Evolutionary conservation across 2,329 filamentous ascomycete species (phyloP).

Genomic region (Fusarium citri): DNA sequence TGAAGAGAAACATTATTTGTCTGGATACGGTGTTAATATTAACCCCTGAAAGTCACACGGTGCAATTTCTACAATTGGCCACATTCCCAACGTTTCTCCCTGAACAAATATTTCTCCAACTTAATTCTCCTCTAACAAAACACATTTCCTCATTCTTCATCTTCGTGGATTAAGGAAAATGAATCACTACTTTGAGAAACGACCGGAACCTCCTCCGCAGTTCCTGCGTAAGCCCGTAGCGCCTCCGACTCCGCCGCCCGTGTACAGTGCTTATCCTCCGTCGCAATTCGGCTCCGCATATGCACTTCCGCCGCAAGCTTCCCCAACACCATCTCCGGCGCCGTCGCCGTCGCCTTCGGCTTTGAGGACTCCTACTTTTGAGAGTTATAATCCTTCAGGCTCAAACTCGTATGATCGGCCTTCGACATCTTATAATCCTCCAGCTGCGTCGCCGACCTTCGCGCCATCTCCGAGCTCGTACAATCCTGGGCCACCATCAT

Average conservation of each 20-base stretch:
- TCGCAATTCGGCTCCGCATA: slow-evolving; percentile 5
- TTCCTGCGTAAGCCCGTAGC: slow-evolving; percentile 30
- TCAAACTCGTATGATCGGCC: neutral
- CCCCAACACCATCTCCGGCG: neutral
- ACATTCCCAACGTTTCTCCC: slow-evolving; percentile 28
- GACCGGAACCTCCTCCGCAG: slow-evolving; percentile 20
- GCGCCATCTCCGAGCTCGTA: no score
- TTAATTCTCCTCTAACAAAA: neutral
- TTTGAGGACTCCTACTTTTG: neutral
- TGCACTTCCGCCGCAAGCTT: neutral
- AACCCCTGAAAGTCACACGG: slow-evolving; percentile 32
- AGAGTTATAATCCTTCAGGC: neutral
- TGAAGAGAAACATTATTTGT: neutral
- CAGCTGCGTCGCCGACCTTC: neutral
- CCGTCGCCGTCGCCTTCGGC: slow-evolving; percentile 3
- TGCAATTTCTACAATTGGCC: slow-evolving; percentile 40
- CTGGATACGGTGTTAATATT: slow-evolving; percentile 26
- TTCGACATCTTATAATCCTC: neutral
- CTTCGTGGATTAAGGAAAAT: no score
- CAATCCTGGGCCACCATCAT: no score
- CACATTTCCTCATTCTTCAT: neutral
- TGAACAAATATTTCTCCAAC: neutral
- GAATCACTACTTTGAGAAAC: slow-evolving; percentile 25
- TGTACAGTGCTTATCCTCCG: slow-evolving; percentile 29
- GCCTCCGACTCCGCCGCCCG: slow-evolving; percentile 22